Base-by-base conservation (phyloP, 177 flowering plant species). In the Vitis hybrid region DNA sequence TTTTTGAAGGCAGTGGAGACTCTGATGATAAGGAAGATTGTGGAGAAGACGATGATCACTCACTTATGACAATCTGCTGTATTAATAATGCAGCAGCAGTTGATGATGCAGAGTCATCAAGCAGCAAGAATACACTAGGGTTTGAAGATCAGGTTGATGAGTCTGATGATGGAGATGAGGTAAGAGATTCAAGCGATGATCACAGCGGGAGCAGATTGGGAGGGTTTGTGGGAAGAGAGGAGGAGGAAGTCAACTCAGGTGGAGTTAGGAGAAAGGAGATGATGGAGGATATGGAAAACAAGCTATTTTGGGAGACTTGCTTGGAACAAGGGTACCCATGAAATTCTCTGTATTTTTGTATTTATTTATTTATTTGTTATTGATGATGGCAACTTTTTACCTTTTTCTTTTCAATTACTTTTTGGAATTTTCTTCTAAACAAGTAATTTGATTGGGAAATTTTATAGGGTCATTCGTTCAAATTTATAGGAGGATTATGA, bases 251-350 rank as follows among this genome's bases (percentile, higher is more conserved):
- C 5, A 64, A 8, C 0, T 48, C 20, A 60, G 59, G 45, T 52
- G 64, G 5, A 3, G 52, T 51, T 60, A 16, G 39, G 58, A 67
- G 55, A 52, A 64, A 55, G 51, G 45, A 69, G 18, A 58, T 51
- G 1, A 48, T 65, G 75, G 75, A 68, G 61, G 79, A 67, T 6
- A 72, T 74, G 81, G 82, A 77, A 60, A 72, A 81, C 33, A 70
- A 70, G 55, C 53, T 77, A 26, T 83, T 83, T 20, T 83, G 86
- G 84, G 84, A 81, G 63, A 75, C 82, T 31, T 81, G 86, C 68
- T 74, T 83, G 73, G 86, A 74, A 1, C 65, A 69, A 1, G 86
- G 86, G 3, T 80, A 78, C 55, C 76, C 80, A 33, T 66, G 57
- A 60, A 53, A 64, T 55, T 64, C 51, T 29, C 49, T 26, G 12